Evolutionary conservation across 441 rosid genomes (phyloP).

Genomic region (Pelargonium cotyledonis): DNA sequence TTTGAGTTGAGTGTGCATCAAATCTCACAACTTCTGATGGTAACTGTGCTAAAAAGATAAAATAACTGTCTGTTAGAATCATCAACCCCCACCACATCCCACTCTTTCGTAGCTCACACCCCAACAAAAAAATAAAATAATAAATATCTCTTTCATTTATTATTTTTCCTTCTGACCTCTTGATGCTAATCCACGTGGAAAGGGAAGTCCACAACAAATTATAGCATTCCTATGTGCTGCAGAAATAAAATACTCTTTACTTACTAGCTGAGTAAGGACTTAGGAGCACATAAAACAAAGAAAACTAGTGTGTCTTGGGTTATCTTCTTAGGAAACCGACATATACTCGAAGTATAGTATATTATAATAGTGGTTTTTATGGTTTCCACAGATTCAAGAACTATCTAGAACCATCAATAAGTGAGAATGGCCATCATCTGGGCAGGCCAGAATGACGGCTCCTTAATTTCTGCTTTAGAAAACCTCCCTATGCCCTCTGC

Average conservation of each 20-base stretch:
- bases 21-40: background rate
- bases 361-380: background rate
- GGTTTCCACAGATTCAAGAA: background rate
- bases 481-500: background rate
- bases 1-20: background rate
- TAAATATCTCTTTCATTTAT: slow-evolving; percentile 2
- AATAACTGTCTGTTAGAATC: background rate
- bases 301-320: slow-evolving; percentile 4
- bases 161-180: background rate
- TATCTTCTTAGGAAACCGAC: background rate
- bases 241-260: slow-evolving; percentile 1
- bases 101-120: background rate
- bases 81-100: background rate
- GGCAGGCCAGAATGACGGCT: background rate
- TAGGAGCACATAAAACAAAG: slow-evolving; percentile 6
- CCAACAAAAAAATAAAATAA: background rate
- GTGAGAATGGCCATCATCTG: background rate
- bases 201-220: background rate
- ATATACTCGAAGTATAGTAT: background rate
- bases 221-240: background rate
- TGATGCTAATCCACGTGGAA: slow-evolving; percentile 5
- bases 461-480: background rate
- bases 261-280: background rate
- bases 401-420: background rate
- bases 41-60: background rate